Percentiles rank a stretch among this genome's conserved stretches.
Evolutionary conservation across 768 basidiomycete genomes (phyloP).

Genomic region (Vararia minispora): DNA sequence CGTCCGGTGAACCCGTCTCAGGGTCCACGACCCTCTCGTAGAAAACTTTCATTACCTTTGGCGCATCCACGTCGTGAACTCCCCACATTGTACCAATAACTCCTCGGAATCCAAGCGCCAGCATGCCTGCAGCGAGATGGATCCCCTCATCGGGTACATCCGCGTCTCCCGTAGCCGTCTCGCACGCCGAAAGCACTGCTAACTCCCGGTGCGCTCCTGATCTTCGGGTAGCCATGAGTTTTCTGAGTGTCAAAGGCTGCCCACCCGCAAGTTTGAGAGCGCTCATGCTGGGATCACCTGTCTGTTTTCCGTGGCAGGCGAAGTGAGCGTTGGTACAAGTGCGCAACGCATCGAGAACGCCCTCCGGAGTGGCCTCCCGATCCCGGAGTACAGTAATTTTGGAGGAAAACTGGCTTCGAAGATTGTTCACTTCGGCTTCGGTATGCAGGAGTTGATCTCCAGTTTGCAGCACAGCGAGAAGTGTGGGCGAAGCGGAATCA

Average conservation of each 20-base stretch:
- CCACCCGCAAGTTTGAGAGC: slow-evolving; percentile 6
- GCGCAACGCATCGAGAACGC: no score
- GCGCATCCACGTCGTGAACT: slow-evolving; percentile 2
- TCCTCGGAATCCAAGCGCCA: slow-evolving; percentile 4
- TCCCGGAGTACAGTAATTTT: no score
- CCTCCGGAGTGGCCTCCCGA: no score
- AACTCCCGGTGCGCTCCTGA: slow-evolving; percentile 3
- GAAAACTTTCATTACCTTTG: not conserved
- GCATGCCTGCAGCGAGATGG: slow-evolving; percentile 6
- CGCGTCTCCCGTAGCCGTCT: slow-evolving; percentile 5
- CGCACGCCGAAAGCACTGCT: slow-evolving; percentile 2
- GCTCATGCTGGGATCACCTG: slow-evolving; percentile 7
- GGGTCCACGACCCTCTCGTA: no score
- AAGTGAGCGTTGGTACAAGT: no score
- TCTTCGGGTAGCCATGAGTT: slow-evolving; percentile 4
- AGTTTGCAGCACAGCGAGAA: no score
- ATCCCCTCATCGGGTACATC: slow-evolving; percentile 4
- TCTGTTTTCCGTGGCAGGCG: slow-evolving; percentile 11
- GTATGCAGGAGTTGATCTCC: no score
- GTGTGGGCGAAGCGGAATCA: no score
- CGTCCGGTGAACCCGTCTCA: no score
- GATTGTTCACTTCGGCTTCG: no score
- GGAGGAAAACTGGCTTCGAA: no score
- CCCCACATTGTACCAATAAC: slow-evolving; percentile 8
- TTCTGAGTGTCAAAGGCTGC: slow-evolving; percentile 2